phyloP scores from a whole-genome alignment of 495 filamentous ascomycete genomes.

The Talaromyces nanjingensis region DNA sequence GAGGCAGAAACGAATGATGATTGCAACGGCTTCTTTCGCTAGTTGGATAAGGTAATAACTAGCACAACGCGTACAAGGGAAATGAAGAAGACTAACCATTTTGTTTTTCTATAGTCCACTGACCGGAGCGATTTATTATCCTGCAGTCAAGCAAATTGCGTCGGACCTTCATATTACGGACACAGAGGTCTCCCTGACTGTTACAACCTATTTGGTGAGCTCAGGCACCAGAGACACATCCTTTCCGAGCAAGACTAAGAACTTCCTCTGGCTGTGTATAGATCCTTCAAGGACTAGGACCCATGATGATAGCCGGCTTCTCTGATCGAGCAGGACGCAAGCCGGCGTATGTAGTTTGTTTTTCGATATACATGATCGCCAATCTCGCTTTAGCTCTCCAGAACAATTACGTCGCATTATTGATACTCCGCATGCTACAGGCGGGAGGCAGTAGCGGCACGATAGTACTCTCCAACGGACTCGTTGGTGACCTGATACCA shows the following conservation, averaged over 20 bases:
- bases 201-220: slow-evolving; percentile 49
- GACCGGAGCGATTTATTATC: slow-evolving; percentile 68
- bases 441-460: slow-evolving; percentile 43
- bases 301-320: slow-evolving; percentile 41
- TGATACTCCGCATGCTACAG: slow-evolving; percentile 43
- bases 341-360: slow-evolving; percentile 40
- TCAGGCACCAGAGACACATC: too few relatives aligned
- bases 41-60: slow-evolving; percentile 9
- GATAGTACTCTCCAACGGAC: slow-evolving; percentile 34
- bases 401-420: slow-evolving; percentile 33
- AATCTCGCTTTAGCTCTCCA: slow-evolving; percentile 44
- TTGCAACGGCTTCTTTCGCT: slow-evolving; percentile 13
- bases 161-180: slow-evolving; percentile 29
- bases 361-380: slow-evolving; percentile 38
- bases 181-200: slow-evolving; percentile 40
- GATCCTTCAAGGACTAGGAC: slow-evolving; percentile 45
- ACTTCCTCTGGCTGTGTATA: too few relatives aligned
- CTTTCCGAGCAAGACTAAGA: too few relatives aligned
- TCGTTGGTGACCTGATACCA: slow-evolving; percentile 40
- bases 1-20: slow-evolving; percentile 11
- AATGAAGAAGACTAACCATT: too few relatives aligned
- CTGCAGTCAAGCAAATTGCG: slow-evolving; percentile 43
- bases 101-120: too few relatives aligned
- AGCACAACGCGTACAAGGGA: too few relatives aligned
- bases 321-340: slow-evolving; percentile 44